A percentile compares a stretch with the other conserved stretches of the same genome.
Conservation (phyloP, 2,329 filamentous ascomycete species). For the Epichloe glyceriae region DNA sequence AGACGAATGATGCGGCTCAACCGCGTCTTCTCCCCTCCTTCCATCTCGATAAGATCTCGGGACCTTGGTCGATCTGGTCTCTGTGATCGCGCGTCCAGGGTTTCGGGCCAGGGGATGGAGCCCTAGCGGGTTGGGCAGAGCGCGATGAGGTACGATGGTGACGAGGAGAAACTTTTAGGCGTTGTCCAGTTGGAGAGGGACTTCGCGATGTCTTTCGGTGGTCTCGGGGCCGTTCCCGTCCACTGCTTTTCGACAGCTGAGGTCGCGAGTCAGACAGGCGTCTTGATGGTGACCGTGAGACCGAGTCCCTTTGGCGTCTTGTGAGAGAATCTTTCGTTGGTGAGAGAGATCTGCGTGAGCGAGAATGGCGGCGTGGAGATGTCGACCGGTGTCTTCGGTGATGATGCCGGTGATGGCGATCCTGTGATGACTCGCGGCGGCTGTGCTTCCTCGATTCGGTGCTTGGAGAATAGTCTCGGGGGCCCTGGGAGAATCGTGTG, state of each 20-base stretch:
- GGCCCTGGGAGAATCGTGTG: slow-evolving; percentile 24
- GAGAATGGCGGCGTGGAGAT: slow-evolving; percentile 18
- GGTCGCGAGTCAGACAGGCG: slow-evolving; percentile 1
- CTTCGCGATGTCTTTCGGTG: slow-evolving; percentile 6
- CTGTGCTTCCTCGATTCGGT: slow-evolving; percentile 18
- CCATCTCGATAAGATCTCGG: slow-evolving; percentile 14
- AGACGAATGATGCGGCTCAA: slow-evolving; percentile 26
- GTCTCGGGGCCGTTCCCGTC: slow-evolving; percentile 3
- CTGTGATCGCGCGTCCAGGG: background rate
- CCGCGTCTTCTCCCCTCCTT: slow-evolving; percentile 16
- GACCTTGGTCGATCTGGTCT: slow-evolving; percentile 13
- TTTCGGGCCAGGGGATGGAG: slow-evolving; percentile 6
- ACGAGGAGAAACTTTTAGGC: slow-evolving; percentile 2
- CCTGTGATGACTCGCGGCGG: slow-evolving; percentile 19
- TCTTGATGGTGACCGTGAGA: slow-evolving; percentile 14
- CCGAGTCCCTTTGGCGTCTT: slow-evolving; percentile 12
- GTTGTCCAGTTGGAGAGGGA: slow-evolving; percentile 5
- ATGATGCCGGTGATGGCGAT: slow-evolving; percentile 15
- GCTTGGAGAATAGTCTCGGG: slow-evolving; percentile 27
- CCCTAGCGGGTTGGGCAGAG: slow-evolving; percentile 10
- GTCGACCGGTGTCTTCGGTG: slow-evolving; percentile 4
- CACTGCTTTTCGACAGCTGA: background rate
- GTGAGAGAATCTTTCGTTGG: slow-evolving; percentile 10
- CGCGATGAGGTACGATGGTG: slow-evolving; percentile 11
- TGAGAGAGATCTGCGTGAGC: slow-evolving; percentile 17